Evolutionary conservation across 768 basidiomycete species (phyloP).

Genomic region (Gloeophyllum trabeum): DNA sequence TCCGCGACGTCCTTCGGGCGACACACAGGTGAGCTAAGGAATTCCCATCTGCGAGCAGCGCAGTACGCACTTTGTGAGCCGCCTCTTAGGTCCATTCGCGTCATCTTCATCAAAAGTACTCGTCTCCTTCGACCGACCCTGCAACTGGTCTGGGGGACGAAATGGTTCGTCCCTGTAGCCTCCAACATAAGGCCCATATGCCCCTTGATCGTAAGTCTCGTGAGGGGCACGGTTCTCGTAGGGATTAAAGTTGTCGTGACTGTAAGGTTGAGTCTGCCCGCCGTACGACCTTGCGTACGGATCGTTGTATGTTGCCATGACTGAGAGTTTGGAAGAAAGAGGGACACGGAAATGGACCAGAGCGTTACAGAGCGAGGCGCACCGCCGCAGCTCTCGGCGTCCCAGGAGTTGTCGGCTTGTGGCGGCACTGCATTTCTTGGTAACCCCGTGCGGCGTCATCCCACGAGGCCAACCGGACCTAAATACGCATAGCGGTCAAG

Average conservation of each 20-base stretch:
- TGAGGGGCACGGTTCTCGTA: conserved; percentile 34
- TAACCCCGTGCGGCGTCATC: too few species aligned
- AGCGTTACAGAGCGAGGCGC: too few species aligned
- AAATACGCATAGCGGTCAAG: too few species aligned
- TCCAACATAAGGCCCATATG: conserved; percentile 11
- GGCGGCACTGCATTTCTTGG: too few species aligned
- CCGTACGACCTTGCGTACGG: conserved; percentile 26
- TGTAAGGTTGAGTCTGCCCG: conserved; percentile 19
- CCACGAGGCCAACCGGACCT: too few species aligned
- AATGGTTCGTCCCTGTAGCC: conserved; percentile 16
- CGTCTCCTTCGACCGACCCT: conserved; percentile 5
- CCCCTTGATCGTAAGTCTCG: conserved; percentile 41
- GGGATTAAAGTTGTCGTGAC: conserved; percentile 30
- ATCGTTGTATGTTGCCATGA: conserved; percentile 43
- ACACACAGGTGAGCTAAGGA: neutral
- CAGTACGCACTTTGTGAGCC: conserved; percentile 12
- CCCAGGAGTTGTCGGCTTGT: too few species aligned
- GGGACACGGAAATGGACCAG: too few species aligned
- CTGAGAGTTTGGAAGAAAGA: neutral
- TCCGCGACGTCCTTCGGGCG: conserved; percentile 3
- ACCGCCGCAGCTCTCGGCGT: too few species aligned
- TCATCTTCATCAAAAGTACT: conserved; percentile 10
- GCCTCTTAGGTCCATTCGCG: conserved; percentile 7
- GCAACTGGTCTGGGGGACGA: conserved; percentile 1
- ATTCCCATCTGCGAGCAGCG: neutral